phyloP scores from a whole-genome alignment of 192 early-diverging fungal species.

The Mortierella antarctica region DNA sequence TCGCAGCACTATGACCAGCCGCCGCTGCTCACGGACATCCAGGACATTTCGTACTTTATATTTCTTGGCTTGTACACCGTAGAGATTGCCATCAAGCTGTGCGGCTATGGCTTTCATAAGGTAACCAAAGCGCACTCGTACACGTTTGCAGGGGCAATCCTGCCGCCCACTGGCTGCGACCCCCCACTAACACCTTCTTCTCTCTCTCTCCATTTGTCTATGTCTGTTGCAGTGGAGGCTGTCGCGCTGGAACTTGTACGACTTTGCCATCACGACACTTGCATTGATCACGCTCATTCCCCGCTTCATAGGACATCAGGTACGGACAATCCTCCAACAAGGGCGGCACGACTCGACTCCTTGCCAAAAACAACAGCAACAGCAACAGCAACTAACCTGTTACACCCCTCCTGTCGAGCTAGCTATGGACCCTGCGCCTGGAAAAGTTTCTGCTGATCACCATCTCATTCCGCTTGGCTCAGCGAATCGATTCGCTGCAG shows the following conservation, averaged over 20 bases:
- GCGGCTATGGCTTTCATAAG: slow-evolving; percentile 46
- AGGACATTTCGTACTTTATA: slow-evolving; percentile 46
- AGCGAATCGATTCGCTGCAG: slow-evolving; percentile 49
- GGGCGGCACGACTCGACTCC: not conserved
- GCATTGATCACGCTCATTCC: slow-evolving; percentile 42
- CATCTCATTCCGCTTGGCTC: slow-evolving; percentile 45
- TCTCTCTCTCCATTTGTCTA: not conserved
- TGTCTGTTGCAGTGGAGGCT: slow-evolving; percentile 26
- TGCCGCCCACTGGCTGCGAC: not conserved
- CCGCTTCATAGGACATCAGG: slow-evolving; percentile 44
- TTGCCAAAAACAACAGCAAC: not conserved
- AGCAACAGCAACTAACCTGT: not conserved
- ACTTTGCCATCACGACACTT: slow-evolving; percentile 23
- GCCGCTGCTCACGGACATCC: slow-evolving; percentile 34
- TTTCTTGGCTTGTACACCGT: slow-evolving; percentile 36
- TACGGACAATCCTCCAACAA: not conserved
- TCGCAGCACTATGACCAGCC: slow-evolving; percentile 43
- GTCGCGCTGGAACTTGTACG: slow-evolving; percentile 49
- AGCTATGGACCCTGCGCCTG: slow-evolving; percentile 40
- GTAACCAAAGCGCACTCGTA: not conserved
- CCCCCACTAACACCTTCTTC: not conserved
- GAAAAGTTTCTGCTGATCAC: slow-evolving; percentile 49
- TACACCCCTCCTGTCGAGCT: not conserved
- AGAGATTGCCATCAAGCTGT: slow-evolving; percentile 32
- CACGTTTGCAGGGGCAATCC: not conserved